A percentile compares a stretch with the other conserved stretches of the same genome.
Evolutionary conservation across 73 alveolate genomes (phyloP).

Genomic region (Tetrahymena borealis): DNA sequence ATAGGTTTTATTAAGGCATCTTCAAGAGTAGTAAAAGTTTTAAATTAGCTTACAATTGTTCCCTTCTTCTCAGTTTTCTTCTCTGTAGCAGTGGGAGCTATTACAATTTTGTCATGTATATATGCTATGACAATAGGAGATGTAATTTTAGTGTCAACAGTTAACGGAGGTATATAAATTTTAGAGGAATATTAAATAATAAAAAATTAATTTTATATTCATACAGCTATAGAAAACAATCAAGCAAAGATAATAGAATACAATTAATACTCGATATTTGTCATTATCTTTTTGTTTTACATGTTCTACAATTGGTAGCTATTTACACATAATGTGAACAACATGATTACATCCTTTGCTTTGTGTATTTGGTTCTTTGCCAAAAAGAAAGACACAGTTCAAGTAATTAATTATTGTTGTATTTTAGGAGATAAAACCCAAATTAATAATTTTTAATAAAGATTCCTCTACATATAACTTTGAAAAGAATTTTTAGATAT

Average conservation of each 20-base stretch:
- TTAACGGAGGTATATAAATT: not conserved
- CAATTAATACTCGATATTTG: not conserved
- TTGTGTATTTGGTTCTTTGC: constrained; percentile 39
- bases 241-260: constrained; percentile 20
- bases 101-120: not conserved
- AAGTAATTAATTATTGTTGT: not conserved
- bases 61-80: constrained; percentile 14
- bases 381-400: constrained; percentile 21
- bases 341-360: constrained; percentile 39
- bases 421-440: not conserved
- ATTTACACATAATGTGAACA: constrained; percentile 11
- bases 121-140: constrained; percentile 42
- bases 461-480: constrained; percentile 19
- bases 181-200: not conserved
- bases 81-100: not conserved
- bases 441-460: not conserved
- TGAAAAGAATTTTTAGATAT: constrained; percentile 26
- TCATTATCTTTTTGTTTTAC: constrained; percentile 3
- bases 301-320: constrained; percentile 18
- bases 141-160: not conserved
- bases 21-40: constrained; percentile 19
- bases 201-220: not conserved
- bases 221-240: not conserved
- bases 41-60: constrained; percentile 8
- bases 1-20: constrained; percentile 25